phyloP scores from a whole-genome alignment of 1,139 yeast species.

The Taphrina confusa region DNA sequence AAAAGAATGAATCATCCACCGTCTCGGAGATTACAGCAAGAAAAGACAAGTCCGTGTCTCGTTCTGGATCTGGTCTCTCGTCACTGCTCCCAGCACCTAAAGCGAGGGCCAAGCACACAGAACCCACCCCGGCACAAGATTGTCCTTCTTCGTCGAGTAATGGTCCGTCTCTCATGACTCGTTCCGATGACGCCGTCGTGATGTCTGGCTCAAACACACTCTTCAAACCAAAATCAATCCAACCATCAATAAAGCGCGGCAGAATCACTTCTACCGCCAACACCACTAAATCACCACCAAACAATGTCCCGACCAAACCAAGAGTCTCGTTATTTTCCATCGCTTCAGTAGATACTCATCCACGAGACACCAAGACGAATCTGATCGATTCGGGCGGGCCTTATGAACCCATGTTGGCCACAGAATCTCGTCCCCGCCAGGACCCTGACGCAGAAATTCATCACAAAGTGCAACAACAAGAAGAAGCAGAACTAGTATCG shows the following conservation, averaged over 20 bases:
- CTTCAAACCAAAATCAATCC: constrained; percentile 7
- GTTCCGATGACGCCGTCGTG: constrained; percentile 1
- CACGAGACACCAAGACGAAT: background rate
- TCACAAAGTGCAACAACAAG: too few relatives aligned
- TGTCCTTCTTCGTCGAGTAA: background rate
- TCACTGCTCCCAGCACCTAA: constrained; percentile 22
- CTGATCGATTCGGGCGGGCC: background rate
- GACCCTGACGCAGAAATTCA: background rate
- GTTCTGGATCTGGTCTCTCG: constrained; percentile 3
- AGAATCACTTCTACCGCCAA: background rate
- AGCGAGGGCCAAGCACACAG: background rate
- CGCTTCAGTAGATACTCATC: background rate
- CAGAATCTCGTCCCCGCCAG: constrained; percentile 17
- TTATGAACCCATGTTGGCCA: constrained; percentile 18
- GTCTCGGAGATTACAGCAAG: background rate
- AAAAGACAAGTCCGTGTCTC: background rate
- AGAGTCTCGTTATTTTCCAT: constrained; percentile 16
- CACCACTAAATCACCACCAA: background rate
- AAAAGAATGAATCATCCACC: background rate
- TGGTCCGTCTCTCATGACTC: constrained; percentile 6
- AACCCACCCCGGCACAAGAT: background rate
- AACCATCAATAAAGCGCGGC: background rate
- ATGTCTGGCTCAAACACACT: background rate
- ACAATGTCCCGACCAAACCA: background rate
- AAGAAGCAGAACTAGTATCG: background rate